Evolutionary conservation across 192 early-diverging fungal genomes (phyloP).

Genomic region (Gryganskiella cystojenkinii): DNA sequence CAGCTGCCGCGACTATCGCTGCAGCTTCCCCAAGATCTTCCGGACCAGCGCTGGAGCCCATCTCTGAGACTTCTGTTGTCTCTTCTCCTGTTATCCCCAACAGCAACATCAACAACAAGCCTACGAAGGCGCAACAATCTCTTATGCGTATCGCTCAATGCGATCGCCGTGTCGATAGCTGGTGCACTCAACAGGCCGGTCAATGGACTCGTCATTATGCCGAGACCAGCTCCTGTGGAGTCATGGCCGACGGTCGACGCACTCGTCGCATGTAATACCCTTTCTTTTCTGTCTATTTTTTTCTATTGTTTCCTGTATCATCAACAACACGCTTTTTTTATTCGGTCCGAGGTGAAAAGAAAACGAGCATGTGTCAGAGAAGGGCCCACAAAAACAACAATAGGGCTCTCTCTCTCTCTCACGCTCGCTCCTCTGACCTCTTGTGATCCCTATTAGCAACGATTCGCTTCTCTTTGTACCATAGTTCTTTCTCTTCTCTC

Average conservation of each 20-base stretch:
- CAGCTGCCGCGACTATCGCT: not conserved
- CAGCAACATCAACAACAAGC: too few species aligned
- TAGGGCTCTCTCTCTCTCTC: too few species aligned
- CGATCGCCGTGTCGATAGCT: constrained; percentile 23
- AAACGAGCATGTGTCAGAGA: too few species aligned
- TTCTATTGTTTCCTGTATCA: not conserved
- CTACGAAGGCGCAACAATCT: constrained; percentile 28
- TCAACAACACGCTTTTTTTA: too few species aligned
- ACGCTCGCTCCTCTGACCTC: too few species aligned
- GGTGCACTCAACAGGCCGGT: constrained; percentile 39
- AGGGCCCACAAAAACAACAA: too few species aligned
- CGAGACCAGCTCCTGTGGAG: constrained; percentile 23
- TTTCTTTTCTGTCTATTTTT: not conserved
- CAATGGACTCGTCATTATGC: constrained; percentile 47
- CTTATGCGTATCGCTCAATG: constrained; percentile 46
- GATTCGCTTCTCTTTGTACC: too few species aligned
- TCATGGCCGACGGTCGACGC: constrained; percentile 41
- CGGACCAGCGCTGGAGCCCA: not conserved
- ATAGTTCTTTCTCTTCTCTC: too few species aligned
- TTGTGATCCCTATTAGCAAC: too few species aligned
- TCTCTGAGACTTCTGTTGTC: not conserved
- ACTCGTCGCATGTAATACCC: constrained; percentile 26
- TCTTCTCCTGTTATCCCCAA: constrained; percentile 3
- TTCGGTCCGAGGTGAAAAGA: too few species aligned
- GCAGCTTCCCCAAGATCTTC: not conserved